Evolutionary conservation across 192 early-diverging fungal species (phyloP), one percentile per base, ranked within the genome.

Genomic region (Coemansia biformis): DNA sequence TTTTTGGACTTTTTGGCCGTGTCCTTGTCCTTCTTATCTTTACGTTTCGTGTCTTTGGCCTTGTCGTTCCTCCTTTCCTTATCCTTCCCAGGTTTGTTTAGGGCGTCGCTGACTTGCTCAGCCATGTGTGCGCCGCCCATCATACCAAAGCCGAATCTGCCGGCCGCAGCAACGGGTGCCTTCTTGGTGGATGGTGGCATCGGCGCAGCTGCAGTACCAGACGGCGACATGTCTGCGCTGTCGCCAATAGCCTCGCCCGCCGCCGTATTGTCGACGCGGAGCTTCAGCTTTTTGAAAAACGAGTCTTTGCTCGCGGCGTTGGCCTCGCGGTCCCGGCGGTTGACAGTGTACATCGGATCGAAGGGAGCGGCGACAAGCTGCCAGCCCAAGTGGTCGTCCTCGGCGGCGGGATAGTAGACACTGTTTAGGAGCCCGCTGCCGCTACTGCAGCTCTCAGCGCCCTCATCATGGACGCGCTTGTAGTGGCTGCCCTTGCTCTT

Each of bases 261-360:
- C 5, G 12, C 8, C 3, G 26, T 40, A 15, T 38, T 22, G 32
- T 48, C 60, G 10, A 45, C 8, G 11, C 42, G 41, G 26, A 31
- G 44, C 38, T 53, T 59, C 4, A 73, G 62, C 37, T 51, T 54
- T 19, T 73, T 61, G 21, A 65, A 61, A 24, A 73, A 73, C 36
- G 57, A 50, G 14, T 60, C 54, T 32, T 60, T 59, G 36, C 43
- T 51, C 11, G 31, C 24, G 0, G 46, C 49, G 26, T 63, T 45
- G 17, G 49, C 38, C 38, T 65, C 69, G 21, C 41, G 44, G 28
- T 61, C 50, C 21, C 62, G 55, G 40, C 69, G 34, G 8, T 35
- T 31, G 9, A 73, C 51, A 8, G 69, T 73, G 63, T 61, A 73
- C 62, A 73, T 64, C 3, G 69, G 69, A 38, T 65, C 69, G 15